Evolutionary conservation across 179 eudicot species (phyloP).

Genomic region (Kewa caespitosa): DNA sequence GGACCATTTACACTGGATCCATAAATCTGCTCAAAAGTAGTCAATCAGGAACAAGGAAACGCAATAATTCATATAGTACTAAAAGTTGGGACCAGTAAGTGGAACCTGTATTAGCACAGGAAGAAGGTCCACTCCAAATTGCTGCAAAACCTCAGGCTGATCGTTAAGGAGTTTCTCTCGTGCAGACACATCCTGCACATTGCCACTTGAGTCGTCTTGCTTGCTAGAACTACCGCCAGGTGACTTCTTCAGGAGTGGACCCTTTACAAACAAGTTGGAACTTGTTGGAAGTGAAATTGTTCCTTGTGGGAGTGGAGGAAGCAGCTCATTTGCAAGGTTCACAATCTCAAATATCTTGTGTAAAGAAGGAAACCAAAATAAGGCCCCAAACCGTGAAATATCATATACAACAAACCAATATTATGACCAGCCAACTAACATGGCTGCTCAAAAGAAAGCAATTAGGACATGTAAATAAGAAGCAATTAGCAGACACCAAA

Average conservation of each 20-base stretch:
- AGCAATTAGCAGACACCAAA: not conserved
- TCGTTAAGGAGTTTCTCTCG: slow-evolving; percentile 77
- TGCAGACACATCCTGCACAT: slow-evolving; percentile 56
- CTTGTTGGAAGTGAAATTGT: slow-evolving; percentile 77
- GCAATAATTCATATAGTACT: not conserved
- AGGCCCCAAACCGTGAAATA: not conserved
- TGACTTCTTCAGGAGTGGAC: slow-evolving; percentile 57
- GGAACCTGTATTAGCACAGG: slow-evolving; percentile 90
- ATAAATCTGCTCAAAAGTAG: slow-evolving; percentile 56
- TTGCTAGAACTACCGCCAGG: slow-evolving; percentile 57
- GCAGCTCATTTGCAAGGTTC: slow-evolving; percentile 98
- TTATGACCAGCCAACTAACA: not conserved
- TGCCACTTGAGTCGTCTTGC: slow-evolving; percentile 63
- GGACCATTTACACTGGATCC: slow-evolving; percentile 98
- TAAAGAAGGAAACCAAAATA: slow-evolving; percentile 10
- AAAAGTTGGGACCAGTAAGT: slow-evolving; percentile 1
- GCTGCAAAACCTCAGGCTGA: slow-evolving; percentile 91
- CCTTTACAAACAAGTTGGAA: slow-evolving; percentile 56
- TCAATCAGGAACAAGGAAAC: slow-evolving; percentile 11
- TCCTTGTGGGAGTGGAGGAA: slow-evolving; percentile 95
- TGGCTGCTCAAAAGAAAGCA: not conserved
- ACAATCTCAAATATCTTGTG: slow-evolving; percentile 88
- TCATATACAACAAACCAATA: no score
- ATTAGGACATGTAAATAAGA: not conserved
- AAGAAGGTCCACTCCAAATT: slow-evolving; percentile 90